A percentile compares a stretch with the other conserved stretches of the same genome.
phyloP scores from a whole-genome alignment of 495 filamentous ascomycete species.

The Acidiella bohemica region DNA sequence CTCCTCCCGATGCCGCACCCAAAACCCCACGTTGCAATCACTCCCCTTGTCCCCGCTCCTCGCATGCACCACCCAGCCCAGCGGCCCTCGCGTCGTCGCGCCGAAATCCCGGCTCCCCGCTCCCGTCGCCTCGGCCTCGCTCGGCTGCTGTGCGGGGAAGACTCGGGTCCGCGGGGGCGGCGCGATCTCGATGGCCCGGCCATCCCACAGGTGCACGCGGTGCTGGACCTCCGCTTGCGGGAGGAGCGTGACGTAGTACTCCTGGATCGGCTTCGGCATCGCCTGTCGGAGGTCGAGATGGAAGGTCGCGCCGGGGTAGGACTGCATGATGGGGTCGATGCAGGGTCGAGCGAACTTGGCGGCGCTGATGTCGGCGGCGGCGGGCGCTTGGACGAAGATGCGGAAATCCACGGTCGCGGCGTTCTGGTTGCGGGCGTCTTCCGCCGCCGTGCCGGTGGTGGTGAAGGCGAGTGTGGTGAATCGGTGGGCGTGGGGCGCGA shows the following conservation, averaged over 20 bases:
- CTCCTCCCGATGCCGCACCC: slow-evolving; percentile 20
- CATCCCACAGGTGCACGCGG: slow-evolving; percentile 22
- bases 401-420: slow-evolving; percentile 23
- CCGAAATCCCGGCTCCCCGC: slow-evolving; percentile 6
- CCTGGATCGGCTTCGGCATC: slow-evolving; percentile 25
- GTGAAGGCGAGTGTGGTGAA: slow-evolving; percentile 21
- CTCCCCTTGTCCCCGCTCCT: slow-evolving; percentile 23
- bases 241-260: slow-evolving; percentile 29
- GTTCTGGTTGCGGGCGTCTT: slow-evolving; percentile 17
- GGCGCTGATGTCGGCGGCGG: slow-evolving; percentile 20
- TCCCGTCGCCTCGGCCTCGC: slow-evolving; percentile 1
- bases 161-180: slow-evolving; percentile 19
- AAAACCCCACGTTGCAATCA: slow-evolving; percentile 25
- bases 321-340: slow-evolving; percentile 28
- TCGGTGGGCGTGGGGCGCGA: slow-evolving; percentile 9
- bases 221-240: slow-evolving; percentile 25
- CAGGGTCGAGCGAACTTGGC: slow-evolving; percentile 30
- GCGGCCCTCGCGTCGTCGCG: slow-evolving; percentile 11
- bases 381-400: slow-evolving; percentile 23
- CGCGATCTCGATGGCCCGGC: slow-evolving; percentile 18
- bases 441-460: slow-evolving; percentile 11
- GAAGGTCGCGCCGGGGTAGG: slow-evolving; percentile 30
- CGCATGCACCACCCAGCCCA: slow-evolving; percentile 24
- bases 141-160: slow-evolving; percentile 22
- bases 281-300: slow-evolving; percentile 27